Conservation (phyloP, 1,139 yeast genomes). For the Sugiyamaella sp. region DNA sequence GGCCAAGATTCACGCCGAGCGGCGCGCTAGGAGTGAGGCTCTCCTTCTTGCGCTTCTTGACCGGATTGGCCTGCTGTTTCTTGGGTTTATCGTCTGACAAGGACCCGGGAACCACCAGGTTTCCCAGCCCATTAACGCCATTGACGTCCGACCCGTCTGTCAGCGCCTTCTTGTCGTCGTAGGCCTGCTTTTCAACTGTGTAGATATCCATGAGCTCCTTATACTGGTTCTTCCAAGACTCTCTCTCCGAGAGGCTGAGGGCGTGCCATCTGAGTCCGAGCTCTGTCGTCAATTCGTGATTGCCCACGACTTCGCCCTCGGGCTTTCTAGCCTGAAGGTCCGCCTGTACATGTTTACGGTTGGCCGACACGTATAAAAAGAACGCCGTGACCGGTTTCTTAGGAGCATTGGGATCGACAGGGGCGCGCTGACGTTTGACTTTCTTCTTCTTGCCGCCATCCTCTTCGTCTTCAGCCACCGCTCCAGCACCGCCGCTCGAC, state of each 20-base stretch:
- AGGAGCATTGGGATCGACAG: conserved; percentile 56
- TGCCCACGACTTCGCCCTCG: conserved; percentile 64
- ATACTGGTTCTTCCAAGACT: conserved; percentile 75
- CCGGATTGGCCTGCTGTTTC: conserved; percentile 18
- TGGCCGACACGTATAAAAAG: conserved; percentile 65
- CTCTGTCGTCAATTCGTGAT: conserved; percentile 76
- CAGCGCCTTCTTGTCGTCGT: conserved; percentile 52
- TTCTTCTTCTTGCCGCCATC: conserved; percentile 37
- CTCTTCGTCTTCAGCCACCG: conserved; percentile 54
- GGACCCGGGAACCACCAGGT: conserved; percentile 30
- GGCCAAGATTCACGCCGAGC: not conserved
- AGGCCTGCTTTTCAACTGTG: conserved; percentile 64
- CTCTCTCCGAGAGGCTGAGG: conserved; percentile 66
- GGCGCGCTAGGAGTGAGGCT: no score
- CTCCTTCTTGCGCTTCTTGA: conserved; percentile 15
- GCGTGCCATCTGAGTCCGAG: conserved; percentile 79
- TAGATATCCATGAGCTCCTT: conserved; percentile 64
- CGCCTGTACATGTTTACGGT: conserved; percentile 51
- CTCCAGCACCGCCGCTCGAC: conserved; percentile 33
- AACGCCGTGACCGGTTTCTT: conserved; percentile 72
- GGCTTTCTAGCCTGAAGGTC: conserved; percentile 45
- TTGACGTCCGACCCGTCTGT: conserved; percentile 29
- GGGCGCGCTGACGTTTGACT: conserved; percentile 43
- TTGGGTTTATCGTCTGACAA: conserved; percentile 17
- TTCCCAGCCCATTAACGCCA: conserved; percentile 35